Conservation (phyloP, 2,329 filamentous ascomycete species). For the Coccinonectria pachysandricola region DNA sequence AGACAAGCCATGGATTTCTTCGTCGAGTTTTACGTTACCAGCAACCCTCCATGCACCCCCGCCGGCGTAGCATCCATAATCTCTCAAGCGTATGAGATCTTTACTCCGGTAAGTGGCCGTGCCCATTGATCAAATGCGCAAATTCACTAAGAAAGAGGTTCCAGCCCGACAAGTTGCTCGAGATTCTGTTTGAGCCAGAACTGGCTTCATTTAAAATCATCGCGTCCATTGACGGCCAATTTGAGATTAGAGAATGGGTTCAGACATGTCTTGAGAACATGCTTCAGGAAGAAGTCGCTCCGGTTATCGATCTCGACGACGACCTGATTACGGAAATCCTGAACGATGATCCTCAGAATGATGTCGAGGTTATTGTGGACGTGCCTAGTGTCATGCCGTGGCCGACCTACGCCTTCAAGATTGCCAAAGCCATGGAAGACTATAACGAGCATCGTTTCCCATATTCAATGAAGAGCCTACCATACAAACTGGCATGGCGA, state of each 20-base stretch:
- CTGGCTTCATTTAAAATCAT: conserved; percentile 27
- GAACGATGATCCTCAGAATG: conserved; percentile 1
- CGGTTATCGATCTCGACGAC: background rate
- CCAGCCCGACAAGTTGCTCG: conserved; percentile 15
- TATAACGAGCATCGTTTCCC: conserved; percentile 18
- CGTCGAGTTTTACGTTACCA: conserved; percentile 25
- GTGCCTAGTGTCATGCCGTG: conserved; percentile 16
- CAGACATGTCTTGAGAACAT: conserved; percentile 11
- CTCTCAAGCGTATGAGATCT: conserved; percentile 2
- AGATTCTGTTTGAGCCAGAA: conserved; percentile 28
- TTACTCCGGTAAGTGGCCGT: conserved; percentile 8
- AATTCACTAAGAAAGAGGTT: too few relatives aligned
- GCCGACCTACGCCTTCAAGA: conserved; percentile 5
- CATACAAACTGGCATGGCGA: conserved; percentile 17
- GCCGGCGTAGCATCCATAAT: conserved; percentile 20
- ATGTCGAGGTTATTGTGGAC: conserved; percentile 11
- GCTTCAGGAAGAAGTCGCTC: background rate
- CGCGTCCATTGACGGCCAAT: conserved; percentile 2
- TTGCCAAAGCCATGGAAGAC: background rate
- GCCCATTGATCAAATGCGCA: background rate
- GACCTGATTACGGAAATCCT: background rate
- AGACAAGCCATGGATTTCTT: conserved; percentile 1
- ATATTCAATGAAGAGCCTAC: conserved; percentile 5
- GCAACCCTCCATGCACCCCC: conserved; percentile 24
- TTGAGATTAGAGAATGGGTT: conserved; percentile 10